Evolutionary conservation across 2,329 filamentous ascomycete genomes (phyloP), one percentile per base, ranked within the genome.

Genomic region (Ceratocystis colombiana): DNA sequence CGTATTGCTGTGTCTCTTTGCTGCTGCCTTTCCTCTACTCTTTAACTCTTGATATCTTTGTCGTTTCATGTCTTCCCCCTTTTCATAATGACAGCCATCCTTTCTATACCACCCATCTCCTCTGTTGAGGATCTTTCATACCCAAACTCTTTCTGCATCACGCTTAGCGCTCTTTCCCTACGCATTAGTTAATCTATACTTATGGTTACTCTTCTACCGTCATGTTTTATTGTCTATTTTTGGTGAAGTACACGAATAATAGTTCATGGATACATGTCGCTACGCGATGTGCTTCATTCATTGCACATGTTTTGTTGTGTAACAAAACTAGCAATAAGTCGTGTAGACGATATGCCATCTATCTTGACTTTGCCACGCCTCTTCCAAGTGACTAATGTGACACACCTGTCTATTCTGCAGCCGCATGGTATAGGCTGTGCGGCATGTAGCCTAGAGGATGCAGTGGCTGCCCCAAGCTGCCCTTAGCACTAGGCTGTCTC

Each of bases 1-100:
- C 55, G n/a, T 63, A 10, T 44, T 64, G 59, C 50, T 37, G 10
- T 53, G 30, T 15, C 20, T 48, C 46, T 22, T 48, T 48, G 20
- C 46, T 48, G 20, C 46, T 10, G 3, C 28, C 33, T 61, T 59
- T 28, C 45, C 41, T n/a, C 48, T 30, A n/a, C 28, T 30, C 33
- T 66, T 25, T 30, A 28, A 25, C 28, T 50, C 15, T 50, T 48
- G 46, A 55, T 57, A 12, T 33, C 44, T 46, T 20, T 46, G 30
- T 57, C n/a, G 5, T 30, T 46, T 30, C 50, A 8, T 57, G 25
- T 59, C 6, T 50, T 53, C 53, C 20, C 37, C 64, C 41, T 41
- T 33, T 30, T 10, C 20, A 45, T 62, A 59, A 25, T 62, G 45
- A 53, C 8, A 37, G 28, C 6, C 48, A 7, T 55, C 15, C 46